A percentile compares a stretch with the other conserved stretches of the same genome.
Evolutionary conservation across 805 yeast species (phyloP).

Genomic region (Candida jianshihensis): DNA sequence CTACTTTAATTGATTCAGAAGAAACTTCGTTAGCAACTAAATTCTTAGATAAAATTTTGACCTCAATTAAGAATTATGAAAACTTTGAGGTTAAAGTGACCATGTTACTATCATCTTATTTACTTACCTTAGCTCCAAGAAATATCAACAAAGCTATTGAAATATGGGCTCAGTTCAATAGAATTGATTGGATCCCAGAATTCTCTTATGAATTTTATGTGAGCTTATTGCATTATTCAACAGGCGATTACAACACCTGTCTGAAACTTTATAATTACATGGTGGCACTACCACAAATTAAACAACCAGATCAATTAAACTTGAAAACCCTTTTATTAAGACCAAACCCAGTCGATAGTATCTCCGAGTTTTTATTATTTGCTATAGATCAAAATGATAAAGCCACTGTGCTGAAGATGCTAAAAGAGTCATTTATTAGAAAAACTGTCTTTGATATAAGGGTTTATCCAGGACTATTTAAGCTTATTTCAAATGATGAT

Average conservation of each 20-base stretch:
- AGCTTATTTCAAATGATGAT: constrained; percentile 26
- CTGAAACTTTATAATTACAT: constrained; percentile 31
- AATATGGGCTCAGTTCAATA: constrained; percentile 30
- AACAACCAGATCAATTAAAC: neutral
- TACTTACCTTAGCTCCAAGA: constrained; percentile 30
- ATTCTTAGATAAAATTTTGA: constrained; percentile 48
- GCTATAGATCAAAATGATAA: constrained; percentile 18
- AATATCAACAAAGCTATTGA: constrained; percentile 28
- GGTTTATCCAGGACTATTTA: constrained; percentile 27
- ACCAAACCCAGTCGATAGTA: constrained; percentile 13
- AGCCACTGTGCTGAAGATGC: constrained; percentile 27
- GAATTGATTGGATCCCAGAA: constrained; percentile 34
- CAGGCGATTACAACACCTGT: constrained; percentile 25
- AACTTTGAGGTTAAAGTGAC: constrained; percentile 30
- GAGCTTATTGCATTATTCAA: constrained; percentile 27
- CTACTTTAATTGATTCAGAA: constrained; percentile 44
- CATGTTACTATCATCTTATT: constrained; percentile 36
- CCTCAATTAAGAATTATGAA: constrained; percentile 33
- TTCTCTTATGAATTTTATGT: constrained; percentile 32
- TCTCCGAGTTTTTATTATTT: constrained; percentile 11
- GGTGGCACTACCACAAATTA: constrained; percentile 26
- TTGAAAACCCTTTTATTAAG: constrained; percentile 9
- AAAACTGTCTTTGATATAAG: constrained; percentile 23
- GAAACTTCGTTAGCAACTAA: constrained; percentile 45
- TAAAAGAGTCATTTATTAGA: constrained; percentile 33